These are phyloP conservation scores for Epichloe coenophiala DNA, from an alignment of 2,329 filamentous ascomycete genomes.

Conservation along the genomic window DNA sequence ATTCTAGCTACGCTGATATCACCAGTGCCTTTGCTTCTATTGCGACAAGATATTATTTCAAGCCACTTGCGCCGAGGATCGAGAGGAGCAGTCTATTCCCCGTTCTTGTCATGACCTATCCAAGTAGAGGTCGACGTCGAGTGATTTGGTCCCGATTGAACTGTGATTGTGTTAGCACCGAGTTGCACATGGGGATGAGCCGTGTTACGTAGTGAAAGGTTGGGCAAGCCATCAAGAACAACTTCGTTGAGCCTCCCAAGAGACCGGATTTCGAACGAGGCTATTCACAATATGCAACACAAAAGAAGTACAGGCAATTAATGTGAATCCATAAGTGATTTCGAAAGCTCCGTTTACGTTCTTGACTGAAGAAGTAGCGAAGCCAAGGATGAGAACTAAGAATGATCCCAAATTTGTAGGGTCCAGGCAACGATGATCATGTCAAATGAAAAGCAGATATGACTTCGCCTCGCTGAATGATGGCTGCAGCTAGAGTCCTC, in stretches of 20 bases:
- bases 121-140: neutral
- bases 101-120: neutral
- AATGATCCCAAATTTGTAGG: neutral
- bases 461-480: neutral
- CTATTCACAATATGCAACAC: neutral
- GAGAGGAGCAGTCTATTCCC: neutral
- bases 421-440: neutral
- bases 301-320: neutral
- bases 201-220: neutral
- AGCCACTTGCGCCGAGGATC: neutral
- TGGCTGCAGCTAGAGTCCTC: neutral
- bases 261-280: neutral
- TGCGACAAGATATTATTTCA: neutral
- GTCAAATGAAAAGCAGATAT: neutral
- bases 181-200: neutral
- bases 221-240: neutral
- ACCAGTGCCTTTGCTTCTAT: neutral
- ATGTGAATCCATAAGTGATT: neutral
- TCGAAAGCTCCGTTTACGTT: neutral
- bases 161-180: neutral
- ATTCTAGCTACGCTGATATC: constrained; percentile 18
- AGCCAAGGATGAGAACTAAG: neutral
- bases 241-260: neutral
- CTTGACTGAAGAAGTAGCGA: neutral
- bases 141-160: neutral